Conservation (phyloP, 2,329 filamentous ascomycete genomes). For the Endocalyx cinctus region DNA sequence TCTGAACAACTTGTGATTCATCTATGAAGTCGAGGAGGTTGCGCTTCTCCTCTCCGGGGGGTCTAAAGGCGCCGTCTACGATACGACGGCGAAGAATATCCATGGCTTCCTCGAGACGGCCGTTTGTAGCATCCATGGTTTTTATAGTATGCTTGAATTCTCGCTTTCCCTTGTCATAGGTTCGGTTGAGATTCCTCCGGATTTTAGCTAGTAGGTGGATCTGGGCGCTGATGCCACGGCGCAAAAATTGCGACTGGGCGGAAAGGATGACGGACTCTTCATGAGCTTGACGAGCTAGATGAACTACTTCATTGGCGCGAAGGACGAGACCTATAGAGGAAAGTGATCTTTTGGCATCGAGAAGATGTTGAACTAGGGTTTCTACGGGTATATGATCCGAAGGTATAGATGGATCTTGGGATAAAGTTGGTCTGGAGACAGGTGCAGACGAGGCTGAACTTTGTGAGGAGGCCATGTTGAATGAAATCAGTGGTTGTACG, state of each 20-base stretch:
- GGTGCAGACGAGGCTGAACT: conserved; percentile 20
- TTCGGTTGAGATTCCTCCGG: conserved; percentile 45
- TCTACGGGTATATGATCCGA: conserved; percentile 55
- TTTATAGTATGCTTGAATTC: conserved; percentile 60
- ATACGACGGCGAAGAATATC: conserved; percentile 57
- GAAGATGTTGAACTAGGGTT: conserved; percentile 75
- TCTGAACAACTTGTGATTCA: conserved; percentile 60
- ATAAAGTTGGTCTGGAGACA: conserved; percentile 17
- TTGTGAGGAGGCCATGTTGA: conserved; percentile 19
- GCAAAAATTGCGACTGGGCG: conserved; percentile 65
- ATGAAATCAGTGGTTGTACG: conserved; percentile 8
- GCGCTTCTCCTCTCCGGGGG: conserved; percentile 52
- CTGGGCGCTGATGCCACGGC: conserved; percentile 56
- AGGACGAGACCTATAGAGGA: conserved; percentile 79
- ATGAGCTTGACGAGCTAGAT: conserved; percentile 66
- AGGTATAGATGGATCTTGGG: conserved; percentile 30
- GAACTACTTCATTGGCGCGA: conserved; percentile 82
- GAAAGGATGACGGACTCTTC: conserved; percentile 74
- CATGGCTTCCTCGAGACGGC: conserved; percentile 62
- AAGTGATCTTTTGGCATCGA: conserved; percentile 82
- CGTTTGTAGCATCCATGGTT: conserved; percentile 62
- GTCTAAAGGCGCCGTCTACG: conserved; percentile 61
- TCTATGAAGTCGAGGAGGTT: conserved; percentile 74
- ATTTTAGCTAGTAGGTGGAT: conserved; percentile 47
- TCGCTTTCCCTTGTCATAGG: conserved; percentile 53